A percentile compares a stretch with the other conserved stretches of the same genome.
Conservation (phyloP, 176 grass and related monocot species). For the Dendrocalamus sinicus region DNA sequence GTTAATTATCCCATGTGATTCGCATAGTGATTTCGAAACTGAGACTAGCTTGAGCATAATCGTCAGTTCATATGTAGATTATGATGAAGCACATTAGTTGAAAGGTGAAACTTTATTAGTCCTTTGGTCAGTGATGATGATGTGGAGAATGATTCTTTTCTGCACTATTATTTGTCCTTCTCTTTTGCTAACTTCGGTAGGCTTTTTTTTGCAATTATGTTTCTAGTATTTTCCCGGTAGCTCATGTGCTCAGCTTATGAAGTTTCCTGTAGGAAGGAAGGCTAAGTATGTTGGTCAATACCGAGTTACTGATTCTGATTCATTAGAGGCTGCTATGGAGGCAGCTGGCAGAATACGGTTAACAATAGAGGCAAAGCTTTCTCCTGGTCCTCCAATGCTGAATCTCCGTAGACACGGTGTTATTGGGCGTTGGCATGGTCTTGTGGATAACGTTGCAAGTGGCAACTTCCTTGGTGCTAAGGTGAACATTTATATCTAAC, state of each 20-base stretch:
- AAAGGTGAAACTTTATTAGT: constrained; percentile 2
- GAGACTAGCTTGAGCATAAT: constrained; percentile 5
- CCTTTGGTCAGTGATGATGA: constrained; percentile 5
- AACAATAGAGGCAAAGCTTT: constrained; percentile 91
- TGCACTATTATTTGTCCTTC: constrained; percentile 1
- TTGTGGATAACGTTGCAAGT: constrained; percentile 85
- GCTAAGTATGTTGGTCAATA: constrained; percentile 73
- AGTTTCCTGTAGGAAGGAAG: constrained; percentile 68
- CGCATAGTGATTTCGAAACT: background rate
- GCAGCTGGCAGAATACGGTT: constrained; percentile 84
- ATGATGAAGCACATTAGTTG: constrained; percentile 2
- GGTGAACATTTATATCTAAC: constrained; percentile 51
- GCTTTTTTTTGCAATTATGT: constrained; percentile 24
- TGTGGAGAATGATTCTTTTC: background rate
- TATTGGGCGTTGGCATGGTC: constrained; percentile 72
- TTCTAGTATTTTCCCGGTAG: background rate
- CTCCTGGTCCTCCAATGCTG: constrained; percentile 92
- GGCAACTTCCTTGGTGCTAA: constrained; percentile 98
- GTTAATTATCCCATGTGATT: background rate
- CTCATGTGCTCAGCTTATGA: constrained; percentile 11
- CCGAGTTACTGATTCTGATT: constrained; percentile 81
- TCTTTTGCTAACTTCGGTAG: constrained; percentile 21
- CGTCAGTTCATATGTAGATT: constrained; percentile 6
- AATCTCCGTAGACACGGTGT: constrained; percentile 85
- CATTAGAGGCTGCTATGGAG: constrained; percentile 84